Evolutionary conservation across 139 green algal genomes (phyloP).

Genomic region (Tetradesmus obliquus): DNA sequence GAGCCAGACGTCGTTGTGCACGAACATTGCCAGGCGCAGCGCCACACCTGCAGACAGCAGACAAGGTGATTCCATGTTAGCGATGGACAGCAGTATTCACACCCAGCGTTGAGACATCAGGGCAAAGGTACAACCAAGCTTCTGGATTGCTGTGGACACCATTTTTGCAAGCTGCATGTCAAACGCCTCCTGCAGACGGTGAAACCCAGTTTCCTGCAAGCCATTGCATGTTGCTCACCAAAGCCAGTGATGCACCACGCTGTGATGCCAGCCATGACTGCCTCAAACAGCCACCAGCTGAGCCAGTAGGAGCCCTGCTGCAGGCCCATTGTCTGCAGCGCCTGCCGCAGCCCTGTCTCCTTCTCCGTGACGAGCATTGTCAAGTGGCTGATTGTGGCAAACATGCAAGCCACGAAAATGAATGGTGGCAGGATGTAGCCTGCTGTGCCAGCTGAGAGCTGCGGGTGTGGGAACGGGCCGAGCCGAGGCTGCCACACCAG

Average conservation of each 20-base stretch:
- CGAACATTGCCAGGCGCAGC: slow-evolving; percentile 92
- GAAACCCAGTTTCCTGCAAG: not conserved
- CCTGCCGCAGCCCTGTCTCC: slow-evolving; percentile 82
- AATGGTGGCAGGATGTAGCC: slow-evolving; percentile 84
- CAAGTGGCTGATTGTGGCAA: slow-evolving; percentile 84
- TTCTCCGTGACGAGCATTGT: slow-evolving; percentile 77
- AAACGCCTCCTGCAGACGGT: too few species aligned
- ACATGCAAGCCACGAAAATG: slow-evolving; percentile 95
- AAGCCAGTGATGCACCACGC: slow-evolving; percentile 74
- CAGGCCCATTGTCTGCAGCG: slow-evolving; percentile 92
- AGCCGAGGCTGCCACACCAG: slow-evolving; percentile 65
- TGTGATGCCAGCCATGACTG: slow-evolving; percentile 62
- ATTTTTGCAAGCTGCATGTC: not conserved
- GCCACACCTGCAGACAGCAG: slow-evolving; percentile 60
- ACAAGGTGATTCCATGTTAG: not conserved
- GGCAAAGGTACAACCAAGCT: too few species aligned
- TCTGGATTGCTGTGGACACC: not conserved
- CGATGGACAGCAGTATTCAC: not conserved
- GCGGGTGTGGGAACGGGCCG: slow-evolving; percentile 86
- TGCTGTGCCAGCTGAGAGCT: slow-evolving; percentile 74
- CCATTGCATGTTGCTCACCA: slow-evolving; percentile 9
- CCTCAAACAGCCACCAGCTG: slow-evolving; percentile 79
- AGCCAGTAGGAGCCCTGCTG: slow-evolving; percentile 89
- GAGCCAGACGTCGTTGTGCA: slow-evolving; percentile 82
- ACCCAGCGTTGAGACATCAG: too few species aligned